A percentile compares a stretch with the other conserved stretches of the same genome.
phyloP scores from a whole-genome alignment of 2,329 filamentous ascomycete species.

The Epichloe bromicola region DNA sequence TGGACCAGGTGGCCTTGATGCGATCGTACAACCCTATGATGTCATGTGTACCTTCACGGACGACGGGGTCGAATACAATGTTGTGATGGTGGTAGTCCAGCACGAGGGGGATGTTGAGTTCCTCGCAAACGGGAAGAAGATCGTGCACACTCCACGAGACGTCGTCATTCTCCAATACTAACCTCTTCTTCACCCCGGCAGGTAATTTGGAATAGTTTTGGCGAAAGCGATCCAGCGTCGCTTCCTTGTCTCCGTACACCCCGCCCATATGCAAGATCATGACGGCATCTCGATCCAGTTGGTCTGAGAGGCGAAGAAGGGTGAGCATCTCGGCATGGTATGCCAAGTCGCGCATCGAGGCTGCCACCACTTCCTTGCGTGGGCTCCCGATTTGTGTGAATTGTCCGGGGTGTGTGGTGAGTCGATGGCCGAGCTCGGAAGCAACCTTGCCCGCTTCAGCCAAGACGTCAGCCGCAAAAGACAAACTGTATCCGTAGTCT shows the following conservation, averaged over 20 bases:
- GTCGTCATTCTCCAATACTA: constrained; percentile 92
- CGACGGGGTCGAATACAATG: constrained; percentile 64
- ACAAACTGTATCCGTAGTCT: constrained; percentile 74
- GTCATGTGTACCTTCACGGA: constrained; percentile 75
- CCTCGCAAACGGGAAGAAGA: constrained; percentile 76
- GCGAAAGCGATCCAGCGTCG: constrained; percentile 66
- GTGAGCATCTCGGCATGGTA: constrained; percentile 81
- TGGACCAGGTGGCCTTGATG: constrained; percentile 72
- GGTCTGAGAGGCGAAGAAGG: constrained; percentile 62
- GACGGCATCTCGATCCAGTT: constrained; percentile 72
- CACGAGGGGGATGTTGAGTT: constrained; percentile 79
- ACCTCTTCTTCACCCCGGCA: constrained; percentile 57
- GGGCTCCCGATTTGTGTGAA: constrained; percentile 89
- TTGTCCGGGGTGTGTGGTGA: constrained; percentile 85
- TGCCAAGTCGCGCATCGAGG: constrained; percentile 66
- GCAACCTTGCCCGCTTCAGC: constrained; percentile 66
- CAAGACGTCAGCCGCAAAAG: constrained; percentile 67
- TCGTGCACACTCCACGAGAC: constrained; percentile 90
- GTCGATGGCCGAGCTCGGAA: constrained; percentile 64
- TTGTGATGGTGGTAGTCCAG: constrained; percentile 95
- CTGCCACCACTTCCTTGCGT: constrained; percentile 60
- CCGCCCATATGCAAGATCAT: constrained; percentile 95
- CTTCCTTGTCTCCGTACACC: constrained; percentile 72
- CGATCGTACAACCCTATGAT: constrained; percentile 61
- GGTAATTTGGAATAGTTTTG: constrained; percentile 58